phyloP scores from a whole-genome alignment of 352 stramenopile genomes.

The Pythium utonaiense region DNA sequence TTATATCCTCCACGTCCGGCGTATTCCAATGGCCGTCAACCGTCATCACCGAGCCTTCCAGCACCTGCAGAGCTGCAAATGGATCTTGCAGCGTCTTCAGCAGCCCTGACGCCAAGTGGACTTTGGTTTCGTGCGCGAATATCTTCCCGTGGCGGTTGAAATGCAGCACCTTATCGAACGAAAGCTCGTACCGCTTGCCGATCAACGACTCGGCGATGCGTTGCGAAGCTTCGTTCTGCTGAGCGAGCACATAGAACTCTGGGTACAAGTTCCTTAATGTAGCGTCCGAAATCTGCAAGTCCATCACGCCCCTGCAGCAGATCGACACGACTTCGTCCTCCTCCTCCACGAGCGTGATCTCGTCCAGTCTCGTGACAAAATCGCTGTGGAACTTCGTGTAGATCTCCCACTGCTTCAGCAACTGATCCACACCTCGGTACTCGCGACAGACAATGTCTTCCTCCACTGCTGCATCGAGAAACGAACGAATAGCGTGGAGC shows the following conservation, averaged over 20 bases:
- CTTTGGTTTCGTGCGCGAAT: constrained; percentile 34
- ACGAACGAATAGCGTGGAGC: constrained; percentile 15
- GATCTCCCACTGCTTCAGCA: constrained; percentile 53
- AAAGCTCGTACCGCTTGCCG: constrained; percentile 25
- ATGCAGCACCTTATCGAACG: constrained; percentile 34
- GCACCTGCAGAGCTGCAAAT: constrained; percentile 50
- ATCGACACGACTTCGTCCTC: constrained; percentile 36
- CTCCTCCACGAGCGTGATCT: constrained; percentile 32
- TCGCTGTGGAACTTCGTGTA: constrained; percentile 53
- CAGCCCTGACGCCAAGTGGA: constrained; percentile 42
- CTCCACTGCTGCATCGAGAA: constrained; percentile 35
- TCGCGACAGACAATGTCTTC: constrained; percentile 42
- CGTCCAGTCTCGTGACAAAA: constrained; percentile 25
- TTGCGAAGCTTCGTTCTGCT: constrained; percentile 12
- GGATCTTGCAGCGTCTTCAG: constrained; percentile 40
- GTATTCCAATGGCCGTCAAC: constrained; percentile 20
- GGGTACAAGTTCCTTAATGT: constrained; percentile 54
- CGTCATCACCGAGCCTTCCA: constrained; percentile 43
- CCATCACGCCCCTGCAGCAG: constrained; percentile 30
- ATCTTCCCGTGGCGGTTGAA: constrained; percentile 29
- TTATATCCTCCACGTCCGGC: constrained; percentile 8
- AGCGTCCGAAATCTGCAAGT: constrained; percentile 34
- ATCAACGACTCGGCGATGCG: constrained; percentile 28
- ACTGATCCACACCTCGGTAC: constrained; percentile 37
- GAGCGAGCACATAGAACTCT: constrained; percentile 31